Base-by-base conservation (phyloP, 2,329 filamentous ascomycete species). In the Fusarium burgessii region DNA sequence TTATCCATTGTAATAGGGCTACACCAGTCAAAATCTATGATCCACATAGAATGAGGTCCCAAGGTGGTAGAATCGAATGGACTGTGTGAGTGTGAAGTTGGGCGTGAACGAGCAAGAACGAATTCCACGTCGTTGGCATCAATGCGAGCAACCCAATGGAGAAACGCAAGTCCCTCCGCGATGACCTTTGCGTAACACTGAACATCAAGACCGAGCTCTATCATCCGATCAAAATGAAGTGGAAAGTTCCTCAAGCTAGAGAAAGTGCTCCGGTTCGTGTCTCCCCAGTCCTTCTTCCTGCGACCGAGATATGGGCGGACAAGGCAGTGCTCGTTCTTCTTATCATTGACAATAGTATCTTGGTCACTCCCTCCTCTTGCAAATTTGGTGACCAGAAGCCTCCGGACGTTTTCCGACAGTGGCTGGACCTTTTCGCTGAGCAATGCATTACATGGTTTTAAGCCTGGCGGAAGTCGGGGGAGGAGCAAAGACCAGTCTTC, bases 91-190 rank as follows among this genome's bases (percentile, higher is more conserved):
- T 45, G 32, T 43, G 35, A 23, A 23, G 42, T 43, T 6, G 13
- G 10, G 14, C n/a, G 35, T 9, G 50, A 41, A n/a, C 52, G 56
- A 38, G 74, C 83, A 5, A 89, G 80, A 1, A 89, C 87, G 68
- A 88, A 89, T 51, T 90, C 86, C 4, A 90, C 80, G 47, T 88
- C 87, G 38, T 84, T 84, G 1, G 82, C 87, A 66, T 89, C 86
- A 0, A 87, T 73, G 14, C 77, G 66, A 0, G 79, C 82, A 3
- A 70, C 47, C 86, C 85, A 90, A 64, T 87, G 83, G 54, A 89
- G 77, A 5, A 84, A 78, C 0, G 87, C 86, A 0, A 89, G 79
- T 1, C 83, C 79, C 7, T 85, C 80, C 0, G 84, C 88, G 81
- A 89, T 87, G 1, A 78, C 76, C 3, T 58, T 57, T 0, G 84